Evolutionary conservation across 2,329 filamentous ascomycete species (phyloP), one percentile per base, ranked within the genome.

Genomic region (Dothidotthia symphoricarpi): DNA sequence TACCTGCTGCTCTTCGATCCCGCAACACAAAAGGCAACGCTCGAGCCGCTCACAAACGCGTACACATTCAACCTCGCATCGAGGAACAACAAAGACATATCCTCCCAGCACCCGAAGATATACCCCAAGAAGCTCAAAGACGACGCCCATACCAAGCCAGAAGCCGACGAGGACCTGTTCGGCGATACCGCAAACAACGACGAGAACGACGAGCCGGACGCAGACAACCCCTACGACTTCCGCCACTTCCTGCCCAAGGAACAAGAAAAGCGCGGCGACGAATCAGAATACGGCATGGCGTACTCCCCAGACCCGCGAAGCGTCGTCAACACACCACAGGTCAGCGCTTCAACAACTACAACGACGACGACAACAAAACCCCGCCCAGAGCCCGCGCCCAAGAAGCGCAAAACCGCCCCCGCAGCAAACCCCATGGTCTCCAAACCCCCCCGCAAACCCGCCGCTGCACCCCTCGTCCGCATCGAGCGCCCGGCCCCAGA

Each of bases 11-110:
- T 91, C 41, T 93, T 91, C 59, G 86, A 95, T 64, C 75, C 83
- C 7, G 72, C 75, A 13, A 81, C 80, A 35, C 81, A 91, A 57
- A 83, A 78, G 39, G 93, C 93, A 51, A 81, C 93, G 17, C 76
- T 96, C 37, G 88, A 96, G 69, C 82, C 81, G 34, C 73, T 96
- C 37, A 81, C 88, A 60, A 85, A 83, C n/a, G 82, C 83, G 26
- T 85, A 95, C 68, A 83, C 88, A 57, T 90, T 95, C 83, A 96
- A 95, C 65, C 70, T 95, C 77, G 38, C 81, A 81, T 11, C 86
- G 85, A 2, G 78, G 31, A 80, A 87, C 50, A 68, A 75, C 36
- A 77, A 78, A 19, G 80, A 76, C 55, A 73, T 94, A 27, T 75
- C 79, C 31, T 76, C 80, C 33, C 76, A 83, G 57, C 82, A 87